Conservation (phyloP, 2,329 filamentous ascomycete genomes). For the Epichloe aotearoae region DNA sequence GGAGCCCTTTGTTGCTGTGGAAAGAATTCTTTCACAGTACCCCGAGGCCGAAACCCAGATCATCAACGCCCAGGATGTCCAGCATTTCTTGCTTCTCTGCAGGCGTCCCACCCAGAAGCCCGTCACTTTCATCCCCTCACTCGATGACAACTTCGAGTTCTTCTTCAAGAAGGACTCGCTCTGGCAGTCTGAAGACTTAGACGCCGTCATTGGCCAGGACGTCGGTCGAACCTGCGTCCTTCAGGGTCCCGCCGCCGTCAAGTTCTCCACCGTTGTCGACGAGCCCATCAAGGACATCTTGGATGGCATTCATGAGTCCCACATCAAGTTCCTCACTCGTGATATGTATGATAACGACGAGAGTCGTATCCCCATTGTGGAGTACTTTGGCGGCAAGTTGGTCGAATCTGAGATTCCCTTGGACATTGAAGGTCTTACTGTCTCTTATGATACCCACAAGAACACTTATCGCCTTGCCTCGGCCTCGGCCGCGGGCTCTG, state of each 20-base stretch:
- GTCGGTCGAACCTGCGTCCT: conserved; percentile 93
- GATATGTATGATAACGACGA: conserved; percentile 71
- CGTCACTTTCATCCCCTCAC: conserved; percentile 84
- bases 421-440: conserved; percentile 75
- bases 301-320: conserved; percentile 75
- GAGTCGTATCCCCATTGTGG: conserved; percentile 65
- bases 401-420: conserved; percentile 57
- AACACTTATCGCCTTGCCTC: conserved; percentile 73
- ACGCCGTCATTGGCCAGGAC: conserved; percentile 90
- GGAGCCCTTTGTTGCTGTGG: conserved; percentile 64
- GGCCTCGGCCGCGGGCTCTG: conserved; percentile 55
- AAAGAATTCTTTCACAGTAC: conserved; percentile 69
- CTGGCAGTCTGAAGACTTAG: conserved; percentile 97
- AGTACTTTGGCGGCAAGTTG: conserved; percentile 91
- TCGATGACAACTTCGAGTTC: conserved; percentile 96
- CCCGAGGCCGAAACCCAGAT: conserved; percentile 80
- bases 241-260: conserved; percentile 85
- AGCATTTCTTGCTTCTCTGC: conserved; percentile 90
- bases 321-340: conserved; percentile 65
- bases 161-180: conserved; percentile 99
- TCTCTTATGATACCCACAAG: conserved; percentile 66
- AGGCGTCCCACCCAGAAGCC: conserved; percentile 90
- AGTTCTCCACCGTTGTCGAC: conserved; percentile 78
- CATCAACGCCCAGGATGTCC: conserved; percentile 96
- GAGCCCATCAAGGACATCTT: conserved; percentile 93